Evolutionary conservation across 139 green algal genomes (phyloP).

Genomic region (Desmodesmus armatus): DNA sequence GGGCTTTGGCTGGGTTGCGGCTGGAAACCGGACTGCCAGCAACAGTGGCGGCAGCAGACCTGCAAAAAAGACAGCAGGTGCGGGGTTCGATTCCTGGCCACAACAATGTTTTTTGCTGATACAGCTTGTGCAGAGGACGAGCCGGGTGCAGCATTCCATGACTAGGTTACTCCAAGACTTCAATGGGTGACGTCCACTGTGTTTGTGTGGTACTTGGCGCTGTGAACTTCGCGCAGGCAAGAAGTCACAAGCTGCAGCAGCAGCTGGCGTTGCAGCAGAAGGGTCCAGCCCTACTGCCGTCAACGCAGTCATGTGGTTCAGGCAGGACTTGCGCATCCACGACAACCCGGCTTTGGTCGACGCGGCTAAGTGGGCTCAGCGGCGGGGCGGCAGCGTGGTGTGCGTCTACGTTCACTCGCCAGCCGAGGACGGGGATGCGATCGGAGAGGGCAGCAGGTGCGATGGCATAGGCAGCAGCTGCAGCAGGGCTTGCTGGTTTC

Average conservation of each 20-base stretch:
- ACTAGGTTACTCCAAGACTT: neutral
- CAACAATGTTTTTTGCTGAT: no score
- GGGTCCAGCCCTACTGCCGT: neutral
- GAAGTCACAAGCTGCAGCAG: neutral
- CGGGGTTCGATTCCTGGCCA: no score
- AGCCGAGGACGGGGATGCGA: constrained; percentile 54
- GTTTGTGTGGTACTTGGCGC: neutral
- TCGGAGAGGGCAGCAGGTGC: neutral
- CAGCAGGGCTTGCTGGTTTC: no score
- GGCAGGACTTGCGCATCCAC: constrained; percentile 67
- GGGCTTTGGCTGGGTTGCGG: constrained; percentile 3
- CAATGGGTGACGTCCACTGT: neutral
- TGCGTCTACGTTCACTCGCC: constrained; percentile 65
- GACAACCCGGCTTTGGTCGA: constrained; percentile 69
- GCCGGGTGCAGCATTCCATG: no score
- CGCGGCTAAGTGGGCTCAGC: constrained; percentile 46
- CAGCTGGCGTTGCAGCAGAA: neutral
- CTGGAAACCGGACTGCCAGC: neutral
- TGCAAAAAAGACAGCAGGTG: neutral
- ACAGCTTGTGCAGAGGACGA: no score
- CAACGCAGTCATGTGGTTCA: constrained; percentile 58
- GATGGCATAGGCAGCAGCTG: no score
- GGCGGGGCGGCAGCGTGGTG: constrained; percentile 49
- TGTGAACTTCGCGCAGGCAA: neutral
- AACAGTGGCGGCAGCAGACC: constrained; percentile 20